Percentiles rank a stretch among this genome's conserved stretches.
These are phyloP conservation scores for Millerozyma miso DNA, from an alignment of 805 yeast species.

Conservation along the genomic window DNA sequence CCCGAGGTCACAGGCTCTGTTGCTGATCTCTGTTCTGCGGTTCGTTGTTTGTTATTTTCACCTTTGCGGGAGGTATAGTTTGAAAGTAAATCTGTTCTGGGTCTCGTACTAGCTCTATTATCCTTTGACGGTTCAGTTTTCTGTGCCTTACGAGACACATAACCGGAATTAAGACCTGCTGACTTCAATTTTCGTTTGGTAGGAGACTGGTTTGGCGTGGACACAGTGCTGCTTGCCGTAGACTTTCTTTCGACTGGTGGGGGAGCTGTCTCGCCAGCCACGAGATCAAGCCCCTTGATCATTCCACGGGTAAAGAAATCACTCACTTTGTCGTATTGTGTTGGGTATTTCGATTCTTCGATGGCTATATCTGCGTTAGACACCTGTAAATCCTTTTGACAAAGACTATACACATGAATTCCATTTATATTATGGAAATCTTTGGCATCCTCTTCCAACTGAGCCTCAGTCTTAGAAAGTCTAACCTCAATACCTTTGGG, in stretches of 20 bases:
- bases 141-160: constrained; percentile 24
- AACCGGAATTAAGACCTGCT: constrained; percentile 21
- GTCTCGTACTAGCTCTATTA: constrained; percentile 5
- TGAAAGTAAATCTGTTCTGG: constrained; percentile 9
- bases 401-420: constrained; percentile 38
- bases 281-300: constrained; percentile 27
- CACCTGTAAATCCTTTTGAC: constrained; percentile 2
- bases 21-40: constrained; percentile 9
- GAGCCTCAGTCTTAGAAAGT: constrained; percentile 18
- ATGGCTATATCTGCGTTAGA: constrained; percentile 2
- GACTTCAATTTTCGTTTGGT: constrained; percentile 5
- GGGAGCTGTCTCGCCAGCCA: not conserved
- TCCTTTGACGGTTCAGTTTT: not conserved
- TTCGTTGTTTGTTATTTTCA: constrained; percentile 4
- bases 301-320: constrained; percentile 25
- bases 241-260: constrained; percentile 3
- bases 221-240: constrained; percentile 2
- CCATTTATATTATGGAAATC: constrained; percentile 26
- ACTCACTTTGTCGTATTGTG: constrained; percentile 11
- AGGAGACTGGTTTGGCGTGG: constrained; percentile 10
- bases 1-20: constrained; percentile 10
- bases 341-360: constrained; percentile 12
- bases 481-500: constrained; percentile 14
- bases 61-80: constrained; percentile 17
- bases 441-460: constrained; percentile 19